A percentile compares a stretch with the other conserved stretches of the same genome.
Conservation (phyloP, 805 yeast genomes). For the Candida vaughaniae region DNA sequence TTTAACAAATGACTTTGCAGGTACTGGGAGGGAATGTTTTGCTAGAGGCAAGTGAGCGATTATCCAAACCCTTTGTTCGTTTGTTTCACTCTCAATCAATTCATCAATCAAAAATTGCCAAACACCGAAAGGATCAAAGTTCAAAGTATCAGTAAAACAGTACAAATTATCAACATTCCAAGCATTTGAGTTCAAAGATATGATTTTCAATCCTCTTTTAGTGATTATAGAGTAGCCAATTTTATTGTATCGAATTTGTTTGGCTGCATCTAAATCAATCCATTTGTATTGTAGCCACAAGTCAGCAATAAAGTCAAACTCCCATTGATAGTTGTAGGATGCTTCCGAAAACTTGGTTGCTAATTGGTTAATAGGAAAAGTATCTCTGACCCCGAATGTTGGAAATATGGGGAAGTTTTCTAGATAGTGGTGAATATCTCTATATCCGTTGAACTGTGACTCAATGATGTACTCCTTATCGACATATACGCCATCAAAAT, state of each 20-base stretch:
- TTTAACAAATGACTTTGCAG: slow-evolving; percentile 51
- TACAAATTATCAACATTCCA: slow-evolving; percentile 60
- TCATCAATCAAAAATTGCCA: slow-evolving; percentile 61
- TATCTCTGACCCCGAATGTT: slow-evolving; percentile 67
- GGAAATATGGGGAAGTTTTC: slow-evolving; percentile 57
- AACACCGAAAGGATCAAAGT: slow-evolving; percentile 62
- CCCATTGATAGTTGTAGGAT: slow-evolving; percentile 32
- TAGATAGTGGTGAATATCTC: slow-evolving; percentile 51
- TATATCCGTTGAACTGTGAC: slow-evolving; percentile 68
- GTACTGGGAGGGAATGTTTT: slow-evolving; percentile 59
- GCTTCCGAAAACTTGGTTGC: slow-evolving; percentile 43
- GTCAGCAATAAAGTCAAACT: slow-evolving; percentile 36
- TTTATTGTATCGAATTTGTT: slow-evolving; percentile 46
- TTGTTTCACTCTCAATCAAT: slow-evolving; percentile 54
- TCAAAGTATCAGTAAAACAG: slow-evolving; percentile 49
- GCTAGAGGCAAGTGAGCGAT: slow-evolving; percentile 65
- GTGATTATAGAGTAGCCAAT: slow-evolving; percentile 61
- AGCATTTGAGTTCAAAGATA: slow-evolving; percentile 64
- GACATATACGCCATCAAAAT: slow-evolving; percentile 47
- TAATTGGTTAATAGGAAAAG: slow-evolving; percentile 67
- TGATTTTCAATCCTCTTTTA: slow-evolving; percentile 54
- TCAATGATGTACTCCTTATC: slow-evolving; percentile 61
- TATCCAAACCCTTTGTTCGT: slow-evolving; percentile 69
- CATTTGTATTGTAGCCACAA: slow-evolving; percentile 36
- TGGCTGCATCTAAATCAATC: slow-evolving; percentile 26